phyloP scores from a whole-genome alignment of 2,329 filamentous ascomycete genomes.

The Phyllosticta ampelicida region DNA sequence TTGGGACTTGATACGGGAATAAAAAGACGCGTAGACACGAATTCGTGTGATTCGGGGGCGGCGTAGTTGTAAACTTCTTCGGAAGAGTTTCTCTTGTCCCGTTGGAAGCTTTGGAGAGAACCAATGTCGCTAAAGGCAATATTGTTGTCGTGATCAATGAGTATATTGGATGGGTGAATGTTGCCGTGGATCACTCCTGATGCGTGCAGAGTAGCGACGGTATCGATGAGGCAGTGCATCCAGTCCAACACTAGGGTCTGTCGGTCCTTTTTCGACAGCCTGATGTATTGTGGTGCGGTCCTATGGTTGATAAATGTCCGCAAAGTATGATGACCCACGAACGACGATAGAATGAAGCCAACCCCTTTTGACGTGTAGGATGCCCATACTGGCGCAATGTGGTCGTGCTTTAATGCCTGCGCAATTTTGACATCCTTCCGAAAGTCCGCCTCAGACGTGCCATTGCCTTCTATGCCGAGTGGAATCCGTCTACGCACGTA shows the following conservation, averaged over 20 bases:
- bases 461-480: constrained; percentile 31
- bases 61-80: constrained; percentile 64
- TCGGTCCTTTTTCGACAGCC: constrained; percentile 49
- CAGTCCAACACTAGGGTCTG: constrained; percentile 56
- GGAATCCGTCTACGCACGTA: constrained; percentile 50
- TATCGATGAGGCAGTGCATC: constrained; percentile 63
- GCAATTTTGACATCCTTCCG: constrained; percentile 50
- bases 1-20: constrained; percentile 12
- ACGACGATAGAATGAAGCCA: constrained; percentile 57
- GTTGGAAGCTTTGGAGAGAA: constrained; percentile 38
- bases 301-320: constrained; percentile 54
- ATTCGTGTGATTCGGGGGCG: constrained; percentile 48
- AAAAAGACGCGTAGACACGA: constrained; percentile 15
- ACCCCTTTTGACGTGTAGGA: constrained; percentile 56
- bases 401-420: constrained; percentile 51
- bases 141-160: constrained; percentile 53
- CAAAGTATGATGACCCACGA: constrained; percentile 55
- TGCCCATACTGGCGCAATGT: constrained; percentile 60
- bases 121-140: constrained; percentile 57
- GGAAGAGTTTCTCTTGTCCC: constrained; percentile 46
- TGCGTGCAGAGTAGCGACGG: constrained; percentile 56
- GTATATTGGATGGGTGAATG: constrained; percentile 60
- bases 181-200: constrained; percentile 54
- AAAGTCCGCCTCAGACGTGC: constrained; percentile 33
- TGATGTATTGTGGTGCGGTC: constrained; percentile 51